Percentiles rank a stretch among this genome's conserved stretches.
These are phyloP conservation scores for Stylosanthes scabra DNA, from an alignment of 331 rosid species.

Conservation along the genomic window DNA sequence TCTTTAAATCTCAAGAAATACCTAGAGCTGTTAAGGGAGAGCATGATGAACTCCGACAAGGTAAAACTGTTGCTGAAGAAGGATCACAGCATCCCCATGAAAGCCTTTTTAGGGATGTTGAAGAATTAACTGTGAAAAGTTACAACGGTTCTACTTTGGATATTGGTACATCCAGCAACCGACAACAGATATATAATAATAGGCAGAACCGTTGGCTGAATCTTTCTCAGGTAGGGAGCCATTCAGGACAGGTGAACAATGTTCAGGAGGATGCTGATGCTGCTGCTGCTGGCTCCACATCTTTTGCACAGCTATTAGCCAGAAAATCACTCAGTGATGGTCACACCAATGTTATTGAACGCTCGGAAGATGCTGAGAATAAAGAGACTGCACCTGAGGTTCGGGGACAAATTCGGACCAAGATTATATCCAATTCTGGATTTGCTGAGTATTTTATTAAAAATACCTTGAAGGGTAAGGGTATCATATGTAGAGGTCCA, in stretches of 20 bases:
- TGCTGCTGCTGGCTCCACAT: conserved; percentile 48
- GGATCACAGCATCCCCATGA: conserved; percentile 49
- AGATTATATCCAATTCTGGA: conserved; percentile 77
- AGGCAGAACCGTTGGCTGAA: conserved; percentile 67
- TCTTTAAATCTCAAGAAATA: conserved; percentile 55
- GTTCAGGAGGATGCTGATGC: conserved; percentile 61
- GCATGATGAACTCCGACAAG: conserved; percentile 46
- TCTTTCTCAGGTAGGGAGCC: conserved; percentile 69
- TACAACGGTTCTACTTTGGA: conserved; percentile 61
- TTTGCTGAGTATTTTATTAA: conserved; percentile 79
- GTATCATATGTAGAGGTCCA: conserved; percentile 60
- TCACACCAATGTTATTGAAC: conserved; percentile 55
- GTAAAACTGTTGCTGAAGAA: conserved; percentile 44
- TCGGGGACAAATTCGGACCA: conserved; percentile 68
- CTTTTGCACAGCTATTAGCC: conserved; percentile 55
- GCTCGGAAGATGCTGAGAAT: conserved; percentile 48
- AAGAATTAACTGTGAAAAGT: conserved; percentile 68
- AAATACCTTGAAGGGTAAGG: conserved; percentile 78
- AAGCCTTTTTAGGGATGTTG: conserved; percentile 54
- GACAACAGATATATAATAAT: conserved; percentile 48
- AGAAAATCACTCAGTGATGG: conserved; percentile 55
- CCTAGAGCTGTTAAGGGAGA: conserved; percentile 42
- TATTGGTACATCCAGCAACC: conserved; percentile 66
- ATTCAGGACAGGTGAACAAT: conserved; percentile 57
- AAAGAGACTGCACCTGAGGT: conserved; percentile 47